Conservation (phyloP, 225 moss, liverwort and hornwort genomes). For the Bryum argenteum region DNA sequence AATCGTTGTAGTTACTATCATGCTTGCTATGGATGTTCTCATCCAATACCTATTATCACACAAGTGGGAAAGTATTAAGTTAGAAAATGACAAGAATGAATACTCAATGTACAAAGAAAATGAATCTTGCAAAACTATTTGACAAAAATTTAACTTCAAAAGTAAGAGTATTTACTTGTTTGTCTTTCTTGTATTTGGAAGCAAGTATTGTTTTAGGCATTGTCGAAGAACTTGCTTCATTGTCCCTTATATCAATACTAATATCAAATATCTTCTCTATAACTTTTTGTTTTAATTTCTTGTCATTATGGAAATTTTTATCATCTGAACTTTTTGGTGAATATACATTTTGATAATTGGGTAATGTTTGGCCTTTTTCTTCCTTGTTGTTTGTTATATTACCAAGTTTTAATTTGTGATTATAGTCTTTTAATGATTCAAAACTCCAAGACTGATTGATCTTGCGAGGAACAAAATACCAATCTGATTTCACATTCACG, state of each 20-base stretch:
- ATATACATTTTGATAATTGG: neutral
- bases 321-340: neutral
- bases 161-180: neutral
- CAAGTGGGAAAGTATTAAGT: too few species aligned
- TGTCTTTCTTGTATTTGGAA: neutral
- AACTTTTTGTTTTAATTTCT: slow-evolving; percentile 14
- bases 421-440: neutral
- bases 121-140: too few species aligned
- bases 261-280: neutral
- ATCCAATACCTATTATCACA: neutral
- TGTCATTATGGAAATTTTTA: neutral
- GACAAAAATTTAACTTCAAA: neutral
- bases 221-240: neutral
- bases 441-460: neutral
- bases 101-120: too few species aligned
- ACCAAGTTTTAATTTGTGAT: neutral
- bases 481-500: neutral
- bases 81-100: neutral
- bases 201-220: neutral
- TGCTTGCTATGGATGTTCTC: neutral
- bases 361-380: neutral
- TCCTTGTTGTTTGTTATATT: neutral
- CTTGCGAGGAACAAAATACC: neutral
- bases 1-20: neutral
- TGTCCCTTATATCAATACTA: neutral